These are phyloP conservation scores for Kwoniella mangroviensis DNA, from an alignment of 768 basidiomycete species.

Conservation along the genomic window DNA sequence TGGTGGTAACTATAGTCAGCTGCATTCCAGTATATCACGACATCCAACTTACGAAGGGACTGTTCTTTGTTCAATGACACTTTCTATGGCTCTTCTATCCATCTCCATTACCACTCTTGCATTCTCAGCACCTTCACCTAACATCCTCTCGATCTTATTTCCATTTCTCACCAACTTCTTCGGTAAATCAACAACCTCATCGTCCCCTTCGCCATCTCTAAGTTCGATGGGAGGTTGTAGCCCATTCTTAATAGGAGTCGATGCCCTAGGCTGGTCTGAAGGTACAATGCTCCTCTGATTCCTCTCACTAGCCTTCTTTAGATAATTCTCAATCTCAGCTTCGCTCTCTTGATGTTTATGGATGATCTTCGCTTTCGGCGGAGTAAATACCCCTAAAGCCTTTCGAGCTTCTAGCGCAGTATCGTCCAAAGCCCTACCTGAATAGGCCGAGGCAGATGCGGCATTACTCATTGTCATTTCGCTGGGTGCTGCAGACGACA, in stretches of 20 bases:
- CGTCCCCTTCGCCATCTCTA: background rate
- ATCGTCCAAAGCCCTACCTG: slow-evolving; percentile 19
- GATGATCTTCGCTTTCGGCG: slow-evolving; percentile 16
- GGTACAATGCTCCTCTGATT: slow-evolving; percentile 38
- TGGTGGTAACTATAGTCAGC: background rate
- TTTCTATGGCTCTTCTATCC: slow-evolving; percentile 22
- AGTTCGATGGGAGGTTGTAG: background rate
- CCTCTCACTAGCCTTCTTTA: slow-evolving; percentile 32
- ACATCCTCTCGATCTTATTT: slow-evolving; percentile 40
- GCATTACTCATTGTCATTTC: slow-evolving; percentile 20
- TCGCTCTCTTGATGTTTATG: slow-evolving; percentile 37
- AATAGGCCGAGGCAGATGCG: slow-evolving; percentile 20
- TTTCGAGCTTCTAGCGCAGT: slow-evolving; percentile 22
- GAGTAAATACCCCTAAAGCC: slow-evolving; percentile 25
- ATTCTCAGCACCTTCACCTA: slow-evolving; percentile 43
- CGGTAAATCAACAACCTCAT: background rate
- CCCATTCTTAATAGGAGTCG: background rate
- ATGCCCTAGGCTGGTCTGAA: slow-evolving; percentile 8
- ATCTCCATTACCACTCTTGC: slow-evolving; percentile 35
- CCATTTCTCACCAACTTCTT: background rate
- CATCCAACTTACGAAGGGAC: background rate
- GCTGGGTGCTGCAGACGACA: slow-evolving; percentile 30
- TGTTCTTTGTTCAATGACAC: background rate
- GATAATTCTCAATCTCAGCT: slow-evolving; percentile 32
- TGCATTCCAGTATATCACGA: background rate